Base-by-base conservation (phyloP, 768 basidiomycete genomes). In the Trametes elegans region DNA sequence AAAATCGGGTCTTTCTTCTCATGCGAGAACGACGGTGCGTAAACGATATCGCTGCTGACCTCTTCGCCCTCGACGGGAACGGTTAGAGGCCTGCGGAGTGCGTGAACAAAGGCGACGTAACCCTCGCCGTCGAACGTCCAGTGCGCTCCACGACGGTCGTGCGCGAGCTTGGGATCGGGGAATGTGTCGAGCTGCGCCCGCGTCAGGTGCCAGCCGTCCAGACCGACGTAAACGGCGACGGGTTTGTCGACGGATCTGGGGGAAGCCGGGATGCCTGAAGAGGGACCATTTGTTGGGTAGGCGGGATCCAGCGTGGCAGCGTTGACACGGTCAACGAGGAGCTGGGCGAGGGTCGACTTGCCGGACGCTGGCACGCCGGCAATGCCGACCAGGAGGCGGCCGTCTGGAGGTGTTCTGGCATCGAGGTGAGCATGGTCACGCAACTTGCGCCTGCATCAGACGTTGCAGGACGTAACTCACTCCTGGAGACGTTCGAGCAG, bases 191-290 rank as follows among this genome's bases (percentile, higher is more conserved):
- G 81, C 59, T 90, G 83, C 4, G 82, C 79, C 21, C 92, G 82
- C 16, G 89, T 81, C 55, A 88, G 77, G 68, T 98, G 95, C 93
- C 93, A 98, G 10, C 96, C 95, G 66, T 98, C 95, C 34, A 93
- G 75, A 7, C 88, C 83, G 9, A 97, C 81, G 38, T 92, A 79
- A 28, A 88, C 75, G 5, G 85, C 90, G 14, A 60, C 36, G 4
- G 64, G 58, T 27, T 49, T 39, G 38, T 39, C 39, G n/a, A n/a
- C n/a, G 26, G 46, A n/a, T 5, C 34, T 27, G 26, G 36, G 5
- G 3, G 23, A 68, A 38, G 21, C 34, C 46, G 32, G 43, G 48
- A 43, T 28, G 1, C 26, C 47, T 18, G 26, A 19, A 29, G 3
- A 27, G 5, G 13, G 21, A 13, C 51, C 47, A 11, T 32, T 52